Conservation (phyloP, 371 early-diverging fungal genomes). For the Zopfochytrium polystomum region DNA sequence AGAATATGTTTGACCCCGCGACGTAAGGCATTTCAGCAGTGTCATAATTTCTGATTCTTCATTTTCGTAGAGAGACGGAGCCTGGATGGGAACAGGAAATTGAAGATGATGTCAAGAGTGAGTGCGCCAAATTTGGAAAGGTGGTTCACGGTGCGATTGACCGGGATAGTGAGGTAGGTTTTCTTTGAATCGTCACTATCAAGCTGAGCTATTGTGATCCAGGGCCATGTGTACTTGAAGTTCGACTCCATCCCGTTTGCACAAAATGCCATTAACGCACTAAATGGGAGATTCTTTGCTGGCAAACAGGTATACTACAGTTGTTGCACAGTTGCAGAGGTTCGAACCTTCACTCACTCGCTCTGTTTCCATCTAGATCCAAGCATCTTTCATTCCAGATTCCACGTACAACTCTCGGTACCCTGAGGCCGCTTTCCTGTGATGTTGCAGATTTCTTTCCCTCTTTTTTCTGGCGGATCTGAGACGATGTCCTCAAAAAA, state of each 20-base stretch:
- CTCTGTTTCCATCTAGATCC: constrained; percentile 7
- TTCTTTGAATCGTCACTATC: background rate
- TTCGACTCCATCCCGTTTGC: constrained; percentile 68
- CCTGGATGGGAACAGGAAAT: constrained; percentile 85
- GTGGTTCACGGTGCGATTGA: constrained; percentile 77
- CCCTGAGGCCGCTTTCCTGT: constrained; percentile 21
- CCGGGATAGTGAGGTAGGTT: constrained; percentile 48
- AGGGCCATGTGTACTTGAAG: constrained; percentile 82
- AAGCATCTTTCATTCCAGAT: constrained; percentile 16
- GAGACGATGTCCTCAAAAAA: too few species aligned
- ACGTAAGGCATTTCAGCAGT: constrained; percentile 58
- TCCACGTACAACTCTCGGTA: constrained; percentile 12
- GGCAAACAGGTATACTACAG: constrained; percentile 37
- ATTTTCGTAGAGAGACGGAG: constrained; percentile 70
- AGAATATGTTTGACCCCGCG: constrained; percentile 89
- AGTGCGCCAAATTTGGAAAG: constrained; percentile 77
- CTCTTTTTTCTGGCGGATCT: too few species aligned
- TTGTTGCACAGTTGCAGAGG: background rate
- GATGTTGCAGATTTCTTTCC: too few species aligned
- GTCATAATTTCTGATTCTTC: background rate
- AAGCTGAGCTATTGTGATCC: constrained; percentile 1
- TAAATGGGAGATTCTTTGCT: constrained; percentile 51
- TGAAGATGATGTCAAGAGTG: constrained; percentile 78
- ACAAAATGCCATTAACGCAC: constrained; percentile 57
- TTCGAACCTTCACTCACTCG: background rate